Percentiles rank a stretch among this genome's conserved stretches.
These are phyloP conservation scores for Dendrobium chrysotoxum DNA, from an alignment of 106 monocot species.

Conservation along the genomic window DNA sequence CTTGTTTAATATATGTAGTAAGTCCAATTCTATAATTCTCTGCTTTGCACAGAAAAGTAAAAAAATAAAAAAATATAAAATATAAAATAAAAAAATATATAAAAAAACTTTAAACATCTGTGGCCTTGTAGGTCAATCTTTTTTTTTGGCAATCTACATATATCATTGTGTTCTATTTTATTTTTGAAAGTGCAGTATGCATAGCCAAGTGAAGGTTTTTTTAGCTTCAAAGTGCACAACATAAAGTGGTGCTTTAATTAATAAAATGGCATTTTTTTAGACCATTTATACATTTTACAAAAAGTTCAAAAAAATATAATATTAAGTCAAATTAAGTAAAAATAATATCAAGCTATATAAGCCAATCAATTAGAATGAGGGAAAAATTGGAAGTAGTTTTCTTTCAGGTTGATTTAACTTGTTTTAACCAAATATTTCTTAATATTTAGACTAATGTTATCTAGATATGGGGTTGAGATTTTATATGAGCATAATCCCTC, in stretches of 20 bases:
- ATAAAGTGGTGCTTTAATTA: neutral
- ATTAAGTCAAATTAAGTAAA: too few relatives aligned
- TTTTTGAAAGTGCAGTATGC: neutral
- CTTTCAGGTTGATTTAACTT: too few relatives aligned
- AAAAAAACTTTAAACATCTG: neutral
- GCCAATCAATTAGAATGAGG: neutral
- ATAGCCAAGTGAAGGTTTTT: neutral
- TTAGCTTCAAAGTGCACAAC: neutral
- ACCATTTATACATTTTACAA: neutral
- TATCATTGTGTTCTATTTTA: neutral
- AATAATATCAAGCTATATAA: too few relatives aligned
- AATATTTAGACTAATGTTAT: too few relatives aligned
- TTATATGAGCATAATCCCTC: too few relatives aligned
- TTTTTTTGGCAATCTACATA: neutral
- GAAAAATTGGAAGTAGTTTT: too few relatives aligned
- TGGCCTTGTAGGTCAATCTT: neutral
- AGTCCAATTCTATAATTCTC: neutral
- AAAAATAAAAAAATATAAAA: neutral
- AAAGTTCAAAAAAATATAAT: too few relatives aligned
- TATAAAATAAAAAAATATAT: neutral
- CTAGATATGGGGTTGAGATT: too few relatives aligned
- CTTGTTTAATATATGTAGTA: neutral
- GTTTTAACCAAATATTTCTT: too few relatives aligned
- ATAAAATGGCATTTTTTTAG: neutral
- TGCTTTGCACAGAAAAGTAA: neutral